Evolutionary conservation across 2,329 filamentous ascomycete genomes (phyloP), one percentile per base, ranked within the genome.

Genomic region (Pochonia chlamydosporia): DNA sequence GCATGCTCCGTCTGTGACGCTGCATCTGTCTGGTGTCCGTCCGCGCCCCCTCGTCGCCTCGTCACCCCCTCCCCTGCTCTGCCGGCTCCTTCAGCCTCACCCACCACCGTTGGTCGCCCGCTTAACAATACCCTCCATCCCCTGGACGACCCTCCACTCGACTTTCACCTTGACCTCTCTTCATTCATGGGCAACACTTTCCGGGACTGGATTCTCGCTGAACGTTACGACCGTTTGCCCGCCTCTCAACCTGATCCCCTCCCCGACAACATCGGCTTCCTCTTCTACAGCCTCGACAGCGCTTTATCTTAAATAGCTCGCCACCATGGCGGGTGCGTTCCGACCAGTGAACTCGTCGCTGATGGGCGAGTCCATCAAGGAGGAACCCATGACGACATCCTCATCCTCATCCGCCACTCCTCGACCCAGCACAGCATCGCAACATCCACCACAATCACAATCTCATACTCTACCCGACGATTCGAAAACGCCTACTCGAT

Each of bases 401-500:
- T 58, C 63, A 33, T 55, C 43, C 25, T 43, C 47, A 10, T 45
- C 49, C 37, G 42, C 55, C 40, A 66, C 64, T 39, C 61, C 66
- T 39, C 64, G 65, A 44, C 58, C 62, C n/a, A 65, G 56, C 52
- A 65, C 66, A 33, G 61, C 66, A 28, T 62, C 65, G 30, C 65
- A 63, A 10, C 55, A 48, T 59, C 57, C 40, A 41, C 54, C 48
- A 56, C 55, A 36, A 58, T 57, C 33, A 43, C 52, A 50, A 58
- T 57, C 36, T 43, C 56, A 40, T 58, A 23, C 54, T 43, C 41
- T 56, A 21, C 54, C 59, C 53, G 75, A 76, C 50, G 76, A 79
- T 51, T 65, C 65, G 44, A 63, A 76, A 49, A 87, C 85, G 2
- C 84, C 85, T 0, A 87, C 84, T 23, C 76, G 80, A 62, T 69